These are phyloP conservation scores for Saprolegnia parasitica DNA, from an alignment of 352 stramenopile species.

Conservation along the genomic window DNA sequence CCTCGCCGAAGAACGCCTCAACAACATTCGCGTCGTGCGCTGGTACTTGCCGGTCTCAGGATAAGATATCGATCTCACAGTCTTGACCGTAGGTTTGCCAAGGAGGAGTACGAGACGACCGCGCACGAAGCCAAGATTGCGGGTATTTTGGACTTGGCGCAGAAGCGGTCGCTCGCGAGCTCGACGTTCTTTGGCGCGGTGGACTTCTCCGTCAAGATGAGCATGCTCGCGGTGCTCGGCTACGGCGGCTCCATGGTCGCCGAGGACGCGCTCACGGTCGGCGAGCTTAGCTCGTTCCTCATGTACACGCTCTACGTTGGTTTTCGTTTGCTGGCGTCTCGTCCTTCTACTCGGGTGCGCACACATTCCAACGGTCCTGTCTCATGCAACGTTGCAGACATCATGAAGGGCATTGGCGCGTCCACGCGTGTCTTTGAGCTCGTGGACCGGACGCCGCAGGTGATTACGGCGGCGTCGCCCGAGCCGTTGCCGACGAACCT, in stretches of 20 bases:
- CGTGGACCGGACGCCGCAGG: conserved; percentile 71
- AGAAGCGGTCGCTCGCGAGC: conserved; percentile 68
- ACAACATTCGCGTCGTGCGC: conserved; percentile 89
- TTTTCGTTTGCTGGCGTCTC: conserved; percentile 86
- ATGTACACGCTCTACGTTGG: conserved; percentile 92
- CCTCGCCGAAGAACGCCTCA: conserved; percentile 90
- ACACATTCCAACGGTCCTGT: background rate
- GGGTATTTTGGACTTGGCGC: conserved; percentile 54
- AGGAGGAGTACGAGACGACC: conserved; percentile 66
- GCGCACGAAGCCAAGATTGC: conserved; percentile 54
- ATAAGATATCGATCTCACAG: background rate
- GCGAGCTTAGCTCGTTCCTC: conserved; percentile 91
- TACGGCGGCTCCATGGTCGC: conserved; percentile 91
- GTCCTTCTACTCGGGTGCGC: conserved; percentile 85
- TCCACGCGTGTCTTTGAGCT: conserved; percentile 89
- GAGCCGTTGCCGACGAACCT: conserved; percentile 37
- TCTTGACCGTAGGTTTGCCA: conserved; percentile 44
- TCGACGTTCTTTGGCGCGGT: conserved; percentile 82
- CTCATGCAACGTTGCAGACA: conserved; percentile 30
- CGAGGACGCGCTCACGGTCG: conserved; percentile 75
- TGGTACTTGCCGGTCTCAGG: conserved; percentile 33
- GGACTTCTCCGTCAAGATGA: conserved; percentile 82
- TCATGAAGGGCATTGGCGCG: conserved; percentile 88
- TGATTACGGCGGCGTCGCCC: conserved; percentile 39
- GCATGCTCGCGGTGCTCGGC: conserved; percentile 85